A percentile compares a stretch with the other conserved stretches of the same genome.
Evolutionary conservation across 2,329 filamentous ascomycete genomes (phyloP).

Genomic region (Xylariaceae sp.): DNA sequence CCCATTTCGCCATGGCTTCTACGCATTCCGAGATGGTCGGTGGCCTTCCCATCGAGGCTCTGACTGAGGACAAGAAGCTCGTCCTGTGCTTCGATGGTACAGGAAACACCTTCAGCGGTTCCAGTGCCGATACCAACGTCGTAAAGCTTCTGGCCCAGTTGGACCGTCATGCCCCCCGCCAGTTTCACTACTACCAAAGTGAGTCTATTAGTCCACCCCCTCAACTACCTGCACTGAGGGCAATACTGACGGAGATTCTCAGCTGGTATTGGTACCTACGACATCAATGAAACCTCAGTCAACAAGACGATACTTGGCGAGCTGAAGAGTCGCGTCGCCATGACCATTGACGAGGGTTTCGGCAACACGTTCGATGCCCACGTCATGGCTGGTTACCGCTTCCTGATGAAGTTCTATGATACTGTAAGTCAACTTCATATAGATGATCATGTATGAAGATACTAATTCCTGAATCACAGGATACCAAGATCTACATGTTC

Average conservation of each 20-base stretch:
- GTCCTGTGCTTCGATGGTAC: slow-evolving; percentile 47
- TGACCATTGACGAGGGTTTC: slow-evolving; percentile 40
- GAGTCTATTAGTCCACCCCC: slow-evolving; percentile 11
- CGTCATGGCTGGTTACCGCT: slow-evolving; percentile 48
- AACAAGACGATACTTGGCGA: slow-evolving; percentile 35
- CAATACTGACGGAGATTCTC: neutral
- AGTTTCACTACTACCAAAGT: slow-evolving; percentile 49
- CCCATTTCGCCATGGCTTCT: neutral
- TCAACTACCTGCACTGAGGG: neutral
- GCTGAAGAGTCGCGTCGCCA: slow-evolving; percentile 34
- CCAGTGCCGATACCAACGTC: slow-evolving; percentile 48
- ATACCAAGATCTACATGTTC: slow-evolving; percentile 50
- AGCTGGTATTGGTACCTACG: slow-evolving; percentile 49
- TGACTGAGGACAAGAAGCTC: slow-evolving; percentile 32
- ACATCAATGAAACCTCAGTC: slow-evolving; percentile 39
- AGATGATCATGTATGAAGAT: too few species aligned
- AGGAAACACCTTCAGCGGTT: slow-evolving; percentile 42
- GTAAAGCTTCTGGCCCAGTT: slow-evolving; percentile 46
- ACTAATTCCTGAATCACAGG: slow-evolving; percentile 25
- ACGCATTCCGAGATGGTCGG: neutral
- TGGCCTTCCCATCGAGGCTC: neutral
- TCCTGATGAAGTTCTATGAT: slow-evolving; percentile 50
- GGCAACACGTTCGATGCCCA: slow-evolving; percentile 47
- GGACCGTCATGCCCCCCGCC: slow-evolving; percentile 39
- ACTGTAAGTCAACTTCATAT: slow-evolving; percentile 20